Evolutionary conservation across 1,284 basidiomycete genomes (phyloP).

Genomic region (Moesziomyces antarcticus): DNA sequence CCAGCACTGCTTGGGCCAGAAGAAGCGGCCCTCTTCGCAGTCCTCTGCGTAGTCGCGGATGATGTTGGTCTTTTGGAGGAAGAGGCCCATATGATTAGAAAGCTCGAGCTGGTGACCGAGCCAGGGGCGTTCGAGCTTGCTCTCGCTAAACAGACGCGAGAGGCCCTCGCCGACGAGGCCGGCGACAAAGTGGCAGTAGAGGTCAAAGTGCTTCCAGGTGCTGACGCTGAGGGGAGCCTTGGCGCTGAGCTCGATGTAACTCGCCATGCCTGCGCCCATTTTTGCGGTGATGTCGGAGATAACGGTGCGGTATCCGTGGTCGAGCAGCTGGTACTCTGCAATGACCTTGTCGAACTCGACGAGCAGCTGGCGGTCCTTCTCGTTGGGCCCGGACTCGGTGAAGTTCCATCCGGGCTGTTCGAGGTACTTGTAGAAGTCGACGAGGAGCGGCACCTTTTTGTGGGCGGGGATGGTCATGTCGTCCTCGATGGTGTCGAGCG

Average conservation of each 20-base stretch:
- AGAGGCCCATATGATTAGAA: constrained; percentile 93
- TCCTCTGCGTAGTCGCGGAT: constrained; percentile 96
- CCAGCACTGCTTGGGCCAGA: constrained; percentile 98
- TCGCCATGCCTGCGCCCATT: constrained; percentile 96
- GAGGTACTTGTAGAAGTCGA: constrained; percentile 84
- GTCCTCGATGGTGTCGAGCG: constrained; percentile 95
- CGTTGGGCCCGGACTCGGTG: constrained; percentile 81
- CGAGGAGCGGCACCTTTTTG: constrained; percentile 86
- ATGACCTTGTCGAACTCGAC: constrained; percentile 87
- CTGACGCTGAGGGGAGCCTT: constrained; percentile 51
- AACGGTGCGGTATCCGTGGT: constrained; percentile 76
- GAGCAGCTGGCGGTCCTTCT: constrained; percentile 89
- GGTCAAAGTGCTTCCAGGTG: constrained; percentile 80
- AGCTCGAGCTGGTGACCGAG: constrained; percentile 85
- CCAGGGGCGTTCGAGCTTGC: constrained; percentile 83
- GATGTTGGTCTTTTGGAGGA: constrained; percentile 98
- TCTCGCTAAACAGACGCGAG: constrained; percentile 87
- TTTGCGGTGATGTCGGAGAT: constrained; percentile 77
- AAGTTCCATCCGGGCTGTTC: constrained; percentile 89
- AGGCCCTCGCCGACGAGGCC: constrained; percentile 97
- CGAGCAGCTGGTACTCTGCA: constrained; percentile 77
- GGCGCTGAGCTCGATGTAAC: constrained; percentile 72
- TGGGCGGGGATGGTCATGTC: constrained; percentile 94
- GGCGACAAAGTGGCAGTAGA: constrained; percentile 99
- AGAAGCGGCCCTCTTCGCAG: constrained; percentile 82